Evolutionary conservation across 192 early-diverging fungal species (phyloP), one percentile per base, ranked within the genome.

Genomic region (Coemansia aciculifera): DNA sequence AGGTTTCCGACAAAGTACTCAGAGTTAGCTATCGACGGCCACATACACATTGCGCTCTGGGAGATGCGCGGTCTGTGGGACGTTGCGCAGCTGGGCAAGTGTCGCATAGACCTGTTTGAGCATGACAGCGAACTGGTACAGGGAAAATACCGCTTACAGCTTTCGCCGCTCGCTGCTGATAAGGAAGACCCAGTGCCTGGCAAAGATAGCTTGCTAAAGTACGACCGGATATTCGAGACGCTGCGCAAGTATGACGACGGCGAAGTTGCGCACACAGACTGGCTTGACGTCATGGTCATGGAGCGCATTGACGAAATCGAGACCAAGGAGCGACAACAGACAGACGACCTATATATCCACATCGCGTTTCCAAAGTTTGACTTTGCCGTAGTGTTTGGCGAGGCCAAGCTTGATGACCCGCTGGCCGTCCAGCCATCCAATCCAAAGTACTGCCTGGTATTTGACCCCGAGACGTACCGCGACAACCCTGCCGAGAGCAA

Each of bases 401-500:
- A 99, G 64, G 67, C 82, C 38, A 87, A 59, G 43, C 63, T 77
- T 8, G 75, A 78, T 43, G 83, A 85, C 42, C 83, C 78, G 40
- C 56, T 78, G 48, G 63, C 75, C 13, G 36, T 68, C 3, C 72
- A 73, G 67, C 75, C 83, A 12, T 37, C 64, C 7, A 39, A 70
- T 34, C 73, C 78, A 12, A 71, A 72, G 73, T 83, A 86, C 60
- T 84, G 89, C 60, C 79, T 87, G 27, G 84, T 93, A 0, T 83
- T 85, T 40, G 95, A 99, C 73, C 92, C 91, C 12, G 98, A 99
- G 74, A 88, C 90, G 68, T 67, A 86, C 19, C 73, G 91, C 11
- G 97, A 99, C 72, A 99, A 99, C 69, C 95, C 93, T 0, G 93
- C 95, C 1, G 98, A 99, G 76, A 90, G 86, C 40, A 98, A 98